phyloP scores from a whole-genome alignment of 1,284 basidiomycete genomes.

The Schizopora paradoxa region DNA sequence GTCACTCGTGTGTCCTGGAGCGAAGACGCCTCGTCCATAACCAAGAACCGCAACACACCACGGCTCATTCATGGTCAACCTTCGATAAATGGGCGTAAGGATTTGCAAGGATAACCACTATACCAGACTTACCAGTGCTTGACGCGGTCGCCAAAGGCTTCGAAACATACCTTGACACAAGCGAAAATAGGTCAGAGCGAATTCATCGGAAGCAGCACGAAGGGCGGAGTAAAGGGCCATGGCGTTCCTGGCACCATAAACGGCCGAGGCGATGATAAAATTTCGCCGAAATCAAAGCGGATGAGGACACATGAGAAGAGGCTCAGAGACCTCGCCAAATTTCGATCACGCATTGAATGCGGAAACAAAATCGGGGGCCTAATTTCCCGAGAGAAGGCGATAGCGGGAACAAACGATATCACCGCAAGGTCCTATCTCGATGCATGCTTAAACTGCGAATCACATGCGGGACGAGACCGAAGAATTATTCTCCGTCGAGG shows the following conservation, averaged over 20 bases:
- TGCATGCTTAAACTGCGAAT: not conserved
- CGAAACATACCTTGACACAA: conserved; percentile 51
- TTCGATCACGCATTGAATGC: not conserved
- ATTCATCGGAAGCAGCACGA: not conserved
- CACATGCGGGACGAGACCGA: not conserved
- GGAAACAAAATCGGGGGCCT: too few relatives aligned
- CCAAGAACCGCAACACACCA: conserved; percentile 70
- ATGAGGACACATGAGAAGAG: too few relatives aligned
- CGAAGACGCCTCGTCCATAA: conserved; percentile 59
- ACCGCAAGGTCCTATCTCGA: too few relatives aligned
- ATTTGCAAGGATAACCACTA: not conserved
- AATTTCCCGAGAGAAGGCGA: not conserved
- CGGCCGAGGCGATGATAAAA: too few relatives aligned
- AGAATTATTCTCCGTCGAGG: not conserved
- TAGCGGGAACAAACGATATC: too few relatives aligned
- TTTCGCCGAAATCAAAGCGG: too few relatives aligned
- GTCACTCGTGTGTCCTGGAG: conserved; percentile 64
- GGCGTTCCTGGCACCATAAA: too few relatives aligned
- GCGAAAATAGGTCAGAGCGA: not conserved
- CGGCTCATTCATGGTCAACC: conserved; percentile 71
- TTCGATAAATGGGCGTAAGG: conserved; percentile 22
- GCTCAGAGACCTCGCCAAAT: not conserved
- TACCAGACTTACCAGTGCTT: conserved; percentile 54
- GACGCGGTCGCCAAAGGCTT: conserved; percentile 68
- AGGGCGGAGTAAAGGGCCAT: too few relatives aligned